Base-by-base conservation (phyloP, 73 alveolate genomes). In the Uronychia setigera region DNA sequence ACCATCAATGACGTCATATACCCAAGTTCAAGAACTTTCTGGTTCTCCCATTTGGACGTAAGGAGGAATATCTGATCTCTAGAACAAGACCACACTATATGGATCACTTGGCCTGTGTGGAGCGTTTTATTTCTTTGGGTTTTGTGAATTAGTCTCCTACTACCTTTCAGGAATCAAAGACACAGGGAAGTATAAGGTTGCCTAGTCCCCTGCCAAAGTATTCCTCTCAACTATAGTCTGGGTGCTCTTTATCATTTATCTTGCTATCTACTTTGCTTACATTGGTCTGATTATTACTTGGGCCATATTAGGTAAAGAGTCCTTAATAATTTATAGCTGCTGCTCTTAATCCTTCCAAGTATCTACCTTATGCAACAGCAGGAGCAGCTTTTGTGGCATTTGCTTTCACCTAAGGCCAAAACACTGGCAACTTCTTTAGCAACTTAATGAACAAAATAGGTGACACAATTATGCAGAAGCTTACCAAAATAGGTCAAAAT, bases 271-370 rank as follows among this genome's bases (percentile, higher is more conserved):
- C 33, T 5, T 33, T 1, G 79, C 87, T 29, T 80, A 80, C 80
- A 19, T 58, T 28, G 46, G 67, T 58, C 67, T 80, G 60, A 1
- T 58, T 25, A 29, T 80, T 28, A 58, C 58, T 1, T 80, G 87
- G 87, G 33, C 78, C 14, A 80, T 80, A 9, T 30, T 80, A 30
- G 58, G 87, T 11, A 46, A 46, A 19, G 67, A 46, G 67, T 46
- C 5, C 67, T 46, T 46, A 46, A 46, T 46, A 46, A 46, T 19
- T 46, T 19, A 46, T 19, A 46, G 67, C 67, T 46, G 80, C 89
- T 13, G 57, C 74, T 25, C 79, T 82, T 31, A 82, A 82, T 74
- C 89, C 89, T n/a, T 29, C 35, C 26, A 82, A 82, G 33, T 82
- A 58, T 79, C 33, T 82, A 0, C 89, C 89, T 1, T n/a, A 58